Base-by-base conservation (phyloP, 2,329 filamentous ascomycete species). In the Nannizzia gypsea region DNA sequence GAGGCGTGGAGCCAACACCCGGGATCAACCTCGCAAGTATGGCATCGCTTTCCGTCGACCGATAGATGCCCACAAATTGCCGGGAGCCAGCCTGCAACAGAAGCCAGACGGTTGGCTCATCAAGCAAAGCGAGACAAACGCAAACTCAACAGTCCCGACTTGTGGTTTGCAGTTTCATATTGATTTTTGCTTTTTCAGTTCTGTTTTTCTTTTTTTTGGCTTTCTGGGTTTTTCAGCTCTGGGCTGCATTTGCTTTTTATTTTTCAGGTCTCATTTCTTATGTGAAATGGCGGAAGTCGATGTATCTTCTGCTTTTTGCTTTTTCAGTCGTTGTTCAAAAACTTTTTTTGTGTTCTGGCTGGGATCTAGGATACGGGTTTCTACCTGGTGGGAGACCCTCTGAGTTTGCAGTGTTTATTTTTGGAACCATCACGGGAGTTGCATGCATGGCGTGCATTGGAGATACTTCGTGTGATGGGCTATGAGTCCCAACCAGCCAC, bases 281-380 rank as follows among this genome's bases (percentile, higher is more conserved):
- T 56, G 57, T 54, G 62, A 58, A 61, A 61, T 65, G 59, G 40
- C n/a, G 17, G 11, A 15, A 40, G 11, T 40, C 2, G 13, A 17
- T 3, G 38, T 42, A 42, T 42, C 4, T 15, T n/a, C 15, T 48
- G 20, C 11, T 26, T 3, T 28, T 15, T 46, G 42, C 42, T 46
- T 24, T 11, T 22, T 13, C 9, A 48, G 22, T n/a, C 31, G 24
- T 20, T 54, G 28, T 54, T 20, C 31, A n/a, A 9, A 54, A 48
- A 22, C n/a, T 8, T 17, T 36, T 26, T 40, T 56, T 40, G n/a
- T 6, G 11, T 34, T 44, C 55, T 15, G 34, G 6, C 55, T 42
- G 22, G 55, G 55, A n/a, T 28, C 28, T 9, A 9, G 36, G 26
- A 57, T 40, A 44, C 55, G 40, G 55, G 26, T 24, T 26, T n/a